phyloP scores from a whole-genome alignment of 306 rosid genomes.

The Malus orientalis region DNA sequence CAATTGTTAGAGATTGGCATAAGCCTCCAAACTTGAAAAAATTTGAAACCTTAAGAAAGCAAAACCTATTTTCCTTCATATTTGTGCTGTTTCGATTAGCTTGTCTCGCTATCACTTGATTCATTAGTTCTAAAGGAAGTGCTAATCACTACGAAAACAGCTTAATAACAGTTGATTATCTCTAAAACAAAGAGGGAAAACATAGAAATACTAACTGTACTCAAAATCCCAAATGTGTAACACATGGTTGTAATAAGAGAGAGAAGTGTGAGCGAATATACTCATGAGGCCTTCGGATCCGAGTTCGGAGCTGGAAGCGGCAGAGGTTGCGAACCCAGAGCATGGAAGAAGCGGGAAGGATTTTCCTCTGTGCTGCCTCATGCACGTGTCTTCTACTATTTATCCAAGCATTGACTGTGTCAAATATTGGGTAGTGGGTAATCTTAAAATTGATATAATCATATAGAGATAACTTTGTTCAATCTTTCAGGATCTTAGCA shows the following conservation, averaged over 20 bases:
- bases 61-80: not conserved
- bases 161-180: not conserved
- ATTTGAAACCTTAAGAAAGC: not conserved
- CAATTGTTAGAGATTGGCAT: too few relatives aligned
- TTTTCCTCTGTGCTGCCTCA: too few relatives aligned
- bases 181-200: not conserved
- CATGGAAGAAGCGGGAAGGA: slow-evolving; percentile 85
- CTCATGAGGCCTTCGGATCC: slow-evolving; percentile 97
- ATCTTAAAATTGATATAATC: not conserved
- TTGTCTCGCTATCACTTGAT: not conserved
- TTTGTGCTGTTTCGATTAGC: not conserved
- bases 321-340: slow-evolving; percentile 91
- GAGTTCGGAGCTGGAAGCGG: slow-evolving; percentile 74
- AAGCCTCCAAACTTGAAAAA: too few relatives aligned
- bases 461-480: not conserved
- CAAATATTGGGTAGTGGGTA: not conserved
- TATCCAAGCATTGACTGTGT: not conserved
- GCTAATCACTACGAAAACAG: not conserved
- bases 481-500: not conserved
- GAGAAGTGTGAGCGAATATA: slow-evolving; percentile 6
- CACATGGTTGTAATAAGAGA: not conserved
- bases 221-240: not conserved
- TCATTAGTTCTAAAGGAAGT: not conserved
- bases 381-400: too few relatives aligned
- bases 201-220: not conserved